These are phyloP conservation scores for Fusarium nematophilum DNA, from an alignment of 2,329 filamentous ascomycete species.

Conservation along the genomic window DNA sequence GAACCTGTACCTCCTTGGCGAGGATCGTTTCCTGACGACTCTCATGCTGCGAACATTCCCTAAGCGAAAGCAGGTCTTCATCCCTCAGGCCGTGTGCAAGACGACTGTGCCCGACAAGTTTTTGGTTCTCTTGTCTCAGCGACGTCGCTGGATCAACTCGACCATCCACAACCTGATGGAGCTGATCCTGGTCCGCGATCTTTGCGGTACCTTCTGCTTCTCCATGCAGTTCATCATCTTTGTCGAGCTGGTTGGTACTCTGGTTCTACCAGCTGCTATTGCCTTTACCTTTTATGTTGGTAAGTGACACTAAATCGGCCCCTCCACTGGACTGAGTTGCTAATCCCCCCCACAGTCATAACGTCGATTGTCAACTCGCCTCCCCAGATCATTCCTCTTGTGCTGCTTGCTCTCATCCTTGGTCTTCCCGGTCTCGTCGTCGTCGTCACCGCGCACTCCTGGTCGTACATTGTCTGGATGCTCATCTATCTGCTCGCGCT, in stretches of 20 bases:
- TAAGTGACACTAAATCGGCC: slow-evolving; percentile 62
- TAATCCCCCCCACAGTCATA: slow-evolving; percentile 67
- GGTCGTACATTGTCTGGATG: slow-evolving; percentile 97
- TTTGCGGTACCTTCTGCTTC: slow-evolving; percentile 99
- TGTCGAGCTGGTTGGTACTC: slow-evolving; percentile 92
- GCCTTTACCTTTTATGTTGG: slow-evolving; percentile 96
- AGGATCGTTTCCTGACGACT: slow-evolving; percentile 95
- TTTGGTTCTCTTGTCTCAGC: slow-evolving; percentile 90
- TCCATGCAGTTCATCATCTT: slow-evolving; percentile 99
- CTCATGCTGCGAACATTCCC: slow-evolving; percentile 99
- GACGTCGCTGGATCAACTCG: slow-evolving; percentile 98
- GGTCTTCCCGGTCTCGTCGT: slow-evolving; percentile 94
- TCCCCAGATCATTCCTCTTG: slow-evolving; percentile 88
- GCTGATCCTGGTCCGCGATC: slow-evolving; percentile 90
- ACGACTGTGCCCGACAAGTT: slow-evolving; percentile 96
- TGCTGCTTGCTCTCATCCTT: slow-evolving; percentile 89
- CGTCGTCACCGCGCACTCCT: slow-evolving; percentile 90
- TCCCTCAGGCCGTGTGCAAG: slow-evolving; percentile 98
- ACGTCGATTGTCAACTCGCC: slow-evolving; percentile 83
- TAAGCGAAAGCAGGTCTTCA: slow-evolving; percentile 98
- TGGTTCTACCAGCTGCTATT: slow-evolving; percentile 95
- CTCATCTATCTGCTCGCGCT: slow-evolving; percentile 92
- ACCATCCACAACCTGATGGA: slow-evolving; percentile 99
- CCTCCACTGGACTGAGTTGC: neutral
- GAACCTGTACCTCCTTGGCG: slow-evolving; percentile 89